Percentiles rank a stretch among this genome's conserved stretches.
Evolutionary conservation across 108 stramenopile species (phyloP).

Genomic region (Fragilaria radians): DNA sequence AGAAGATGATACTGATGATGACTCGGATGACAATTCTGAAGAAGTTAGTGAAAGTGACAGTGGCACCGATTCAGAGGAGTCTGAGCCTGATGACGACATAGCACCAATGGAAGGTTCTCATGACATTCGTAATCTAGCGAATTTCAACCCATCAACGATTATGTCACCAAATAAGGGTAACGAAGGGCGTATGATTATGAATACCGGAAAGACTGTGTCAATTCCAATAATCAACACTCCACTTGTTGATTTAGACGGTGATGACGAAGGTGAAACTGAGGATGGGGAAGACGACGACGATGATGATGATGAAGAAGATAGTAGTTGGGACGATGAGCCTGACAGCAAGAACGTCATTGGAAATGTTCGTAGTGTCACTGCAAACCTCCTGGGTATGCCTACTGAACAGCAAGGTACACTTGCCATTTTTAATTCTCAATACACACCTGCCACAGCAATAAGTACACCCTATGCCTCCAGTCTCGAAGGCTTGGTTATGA

Average conservation of each 20-base stretch:
- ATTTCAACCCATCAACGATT: too few relatives aligned
- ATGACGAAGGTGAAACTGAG: conserved; percentile 19
- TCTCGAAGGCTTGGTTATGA: conserved; percentile 72
- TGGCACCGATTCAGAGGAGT: not conserved
- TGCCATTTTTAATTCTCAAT: too few relatives aligned
- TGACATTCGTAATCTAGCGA: too few relatives aligned
- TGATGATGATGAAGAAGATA: conserved; percentile 17
- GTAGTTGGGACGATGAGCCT: not conserved
- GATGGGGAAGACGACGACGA: conserved; percentile 20
- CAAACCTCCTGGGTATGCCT: not conserved
- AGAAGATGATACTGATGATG: not conserved
- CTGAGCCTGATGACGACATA: not conserved
- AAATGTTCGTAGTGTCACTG: not conserved
- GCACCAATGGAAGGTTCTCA: too few relatives aligned
- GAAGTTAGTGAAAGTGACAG: not conserved
- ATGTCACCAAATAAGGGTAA: too few relatives aligned
- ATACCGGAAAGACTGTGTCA: too few relatives aligned
- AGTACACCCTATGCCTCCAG: conserved; percentile 32
- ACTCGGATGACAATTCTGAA: not conserved
- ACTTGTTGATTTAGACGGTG: conserved; percentile 23
- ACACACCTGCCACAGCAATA: conserved; percentile 3
- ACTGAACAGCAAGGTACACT: too few relatives aligned
- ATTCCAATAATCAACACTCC: not conserved
- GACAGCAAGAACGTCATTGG: conserved; percentile 12
- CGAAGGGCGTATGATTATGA: too few relatives aligned